Conservation (phyloP, 148 eudicot genomes). For the Dianthus caryophyllus region DNA sequence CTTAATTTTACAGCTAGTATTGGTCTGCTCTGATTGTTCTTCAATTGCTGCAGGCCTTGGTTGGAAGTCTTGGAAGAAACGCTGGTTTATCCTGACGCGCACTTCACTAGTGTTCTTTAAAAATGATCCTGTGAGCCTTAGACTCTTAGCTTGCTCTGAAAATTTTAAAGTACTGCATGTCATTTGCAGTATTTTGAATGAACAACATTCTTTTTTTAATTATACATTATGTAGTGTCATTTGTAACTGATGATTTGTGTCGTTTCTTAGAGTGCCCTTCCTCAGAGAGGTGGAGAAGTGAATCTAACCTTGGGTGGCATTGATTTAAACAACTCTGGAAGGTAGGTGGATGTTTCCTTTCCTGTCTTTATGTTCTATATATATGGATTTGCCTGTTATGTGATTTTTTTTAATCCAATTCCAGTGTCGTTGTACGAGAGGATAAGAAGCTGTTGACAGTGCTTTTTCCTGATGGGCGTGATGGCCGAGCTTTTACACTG, state of each 20-base stretch:
- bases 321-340: constrained; percentile 98
- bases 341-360: constrained; percentile 39
- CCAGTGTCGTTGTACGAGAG: constrained; percentile 97
- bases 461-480: constrained; percentile 97
- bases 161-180: not conserved
- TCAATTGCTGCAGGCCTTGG: constrained; percentile 73
- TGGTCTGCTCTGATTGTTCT: not conserved
- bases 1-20: not conserved
- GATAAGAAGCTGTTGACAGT: constrained; percentile 93
- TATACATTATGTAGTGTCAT: constrained; percentile 1
- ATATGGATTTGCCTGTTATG: constrained; percentile 11
- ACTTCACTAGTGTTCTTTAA: constrained; percentile 95
- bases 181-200: constrained; percentile 3
- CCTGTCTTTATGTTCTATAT: constrained; percentile 1
- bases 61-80: constrained; percentile 99
- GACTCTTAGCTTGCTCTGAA: constrained; percentile 1
- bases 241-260: not conserved
- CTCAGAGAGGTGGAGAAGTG: constrained; percentile 97
- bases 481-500: constrained; percentile 96
- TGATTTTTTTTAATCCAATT: constrained; percentile 19
- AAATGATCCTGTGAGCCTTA: constrained; percentile 84
- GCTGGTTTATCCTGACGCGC: constrained; percentile 97
- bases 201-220: not conserved
- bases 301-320: constrained; percentile 96
- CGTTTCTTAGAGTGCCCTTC: constrained; percentile 72